phyloP scores from a whole-genome alignment of 805 yeast species.

The Dipodascus albidus region DNA sequence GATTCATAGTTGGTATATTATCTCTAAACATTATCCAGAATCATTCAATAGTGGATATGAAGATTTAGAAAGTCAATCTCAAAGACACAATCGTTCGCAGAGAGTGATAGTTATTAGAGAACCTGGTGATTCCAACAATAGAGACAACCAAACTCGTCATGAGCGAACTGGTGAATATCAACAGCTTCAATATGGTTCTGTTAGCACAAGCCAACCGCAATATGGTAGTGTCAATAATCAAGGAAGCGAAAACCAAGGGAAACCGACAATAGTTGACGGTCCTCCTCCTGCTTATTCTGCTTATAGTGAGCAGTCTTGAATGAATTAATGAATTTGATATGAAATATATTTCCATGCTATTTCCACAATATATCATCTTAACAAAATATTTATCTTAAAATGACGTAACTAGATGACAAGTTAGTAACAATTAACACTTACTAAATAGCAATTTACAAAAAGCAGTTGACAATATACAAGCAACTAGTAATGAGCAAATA shows the following conservation, averaged over 20 bases:
- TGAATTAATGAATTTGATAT: neutral
- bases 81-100: neutral
- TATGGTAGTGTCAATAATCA: neutral
- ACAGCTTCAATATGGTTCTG: neutral
- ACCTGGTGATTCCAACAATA: neutral
- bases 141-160: too few relatives aligned
- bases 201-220: neutral
- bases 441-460: too few relatives aligned
- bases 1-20: conserved; percentile 67
- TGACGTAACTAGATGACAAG: too few relatives aligned
- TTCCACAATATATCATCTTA: too few relatives aligned
- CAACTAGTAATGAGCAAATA: too few relatives aligned
- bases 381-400: too few relatives aligned
- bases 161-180: neutral
- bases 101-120: neutral
- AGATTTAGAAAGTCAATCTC: conserved; percentile 14
- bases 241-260: neutral
- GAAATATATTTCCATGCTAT: neutral
- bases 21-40: conserved; percentile 49
- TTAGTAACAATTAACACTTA: too few relatives aligned
- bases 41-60: conserved; percentile 19
- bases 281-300: neutral
- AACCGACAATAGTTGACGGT: neutral
- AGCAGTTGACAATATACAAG: too few relatives aligned
- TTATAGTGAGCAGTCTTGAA: neutral